Conservation (phyloP, 768 basidiomycete species). For the Boletus tomentosulus region DNA sequence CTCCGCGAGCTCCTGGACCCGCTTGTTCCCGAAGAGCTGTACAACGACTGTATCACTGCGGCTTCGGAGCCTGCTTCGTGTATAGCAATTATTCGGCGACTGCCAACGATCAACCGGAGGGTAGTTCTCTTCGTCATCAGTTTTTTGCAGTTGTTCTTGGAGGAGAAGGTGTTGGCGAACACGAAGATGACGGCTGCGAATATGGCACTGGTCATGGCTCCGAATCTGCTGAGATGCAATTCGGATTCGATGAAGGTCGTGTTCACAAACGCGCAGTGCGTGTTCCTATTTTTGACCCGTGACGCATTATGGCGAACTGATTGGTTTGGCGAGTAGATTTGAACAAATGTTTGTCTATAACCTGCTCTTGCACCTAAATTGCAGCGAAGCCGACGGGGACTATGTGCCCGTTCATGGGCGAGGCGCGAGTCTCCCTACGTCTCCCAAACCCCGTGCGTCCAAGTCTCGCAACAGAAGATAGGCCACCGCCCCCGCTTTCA, state of each 20-base stretch:
- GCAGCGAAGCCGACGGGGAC: constrained; percentile 67
- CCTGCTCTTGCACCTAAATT: constrained; percentile 74
- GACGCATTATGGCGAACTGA: constrained; percentile 7
- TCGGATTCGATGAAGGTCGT: constrained; percentile 87
- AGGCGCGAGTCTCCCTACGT: constrained; percentile 53
- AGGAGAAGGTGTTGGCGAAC: constrained; percentile 61
- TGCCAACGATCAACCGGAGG: constrained; percentile 83
- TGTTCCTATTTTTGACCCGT: constrained; percentile 13
- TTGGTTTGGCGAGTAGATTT: constrained; percentile 45
- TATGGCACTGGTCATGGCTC: constrained; percentile 87
- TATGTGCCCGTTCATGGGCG: constrained; percentile 79
- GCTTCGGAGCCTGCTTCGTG: constrained; percentile 66
- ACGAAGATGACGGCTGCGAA: constrained; percentile 93
- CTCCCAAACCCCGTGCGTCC: constrained; percentile 42
- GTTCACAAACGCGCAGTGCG: constrained; percentile 89
- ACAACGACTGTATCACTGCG: constrained; percentile 80
- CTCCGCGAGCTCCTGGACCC: constrained; percentile 88
- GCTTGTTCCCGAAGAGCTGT: constrained; percentile 86
- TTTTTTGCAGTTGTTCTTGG: constrained; percentile 86
- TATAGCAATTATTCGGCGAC: constrained; percentile 65
- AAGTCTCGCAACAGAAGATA: constrained; percentile 55
- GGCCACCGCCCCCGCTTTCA: background rate
- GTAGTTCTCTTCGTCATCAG: constrained; percentile 87
- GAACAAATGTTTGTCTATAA: constrained; percentile 89
- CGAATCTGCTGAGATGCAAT: constrained; percentile 81